phyloP scores from a whole-genome alignment of 345 rosid species.

The Excoecaria agallocha region DNA sequence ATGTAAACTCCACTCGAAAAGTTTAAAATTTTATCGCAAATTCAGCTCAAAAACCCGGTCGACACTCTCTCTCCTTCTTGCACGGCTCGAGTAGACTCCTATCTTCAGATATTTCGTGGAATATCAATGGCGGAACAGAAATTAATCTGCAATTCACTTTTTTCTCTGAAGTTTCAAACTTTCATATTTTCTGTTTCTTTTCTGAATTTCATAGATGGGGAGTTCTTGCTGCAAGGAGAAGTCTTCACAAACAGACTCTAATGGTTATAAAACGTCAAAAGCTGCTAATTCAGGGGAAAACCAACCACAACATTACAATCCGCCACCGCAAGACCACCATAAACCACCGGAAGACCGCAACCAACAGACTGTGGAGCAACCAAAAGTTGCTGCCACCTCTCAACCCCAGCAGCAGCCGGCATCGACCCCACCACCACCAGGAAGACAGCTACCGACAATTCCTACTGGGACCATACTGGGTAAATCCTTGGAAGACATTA shows the following conservation, averaged over 20 bases:
- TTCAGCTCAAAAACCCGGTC: neutral
- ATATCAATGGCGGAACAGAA: too few relatives aligned
- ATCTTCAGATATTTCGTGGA: too few relatives aligned
- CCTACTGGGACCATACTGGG: constrained; percentile 51
- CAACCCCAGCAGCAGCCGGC: constrained; percentile 18
- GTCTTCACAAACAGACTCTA: constrained; percentile 28
- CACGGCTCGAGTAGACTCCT: too few relatives aligned
- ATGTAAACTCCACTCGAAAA: neutral
- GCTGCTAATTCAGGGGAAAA: constrained; percentile 25
- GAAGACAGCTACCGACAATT: constrained; percentile 19
- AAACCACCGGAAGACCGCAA: constrained; percentile 21
- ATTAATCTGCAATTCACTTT: too few relatives aligned
- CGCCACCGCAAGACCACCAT: constrained; percentile 17
- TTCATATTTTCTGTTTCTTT: neutral
- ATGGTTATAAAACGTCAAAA: constrained; percentile 27
- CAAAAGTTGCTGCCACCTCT: constrained; percentile 26
- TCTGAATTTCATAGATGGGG: constrained; percentile 46
- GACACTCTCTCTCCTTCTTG: too few relatives aligned
- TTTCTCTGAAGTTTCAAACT: neutral
- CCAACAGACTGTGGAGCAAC: constrained; percentile 25
- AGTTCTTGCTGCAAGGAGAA: constrained; percentile 50
- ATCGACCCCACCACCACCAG: neutral
- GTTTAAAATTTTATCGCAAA: neutral
- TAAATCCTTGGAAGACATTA: constrained; percentile 67
- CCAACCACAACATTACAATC: constrained; percentile 16